phyloP scores from a whole-genome alignment of 768 basidiomycete genomes.

The Amanita jacksonii region DNA sequence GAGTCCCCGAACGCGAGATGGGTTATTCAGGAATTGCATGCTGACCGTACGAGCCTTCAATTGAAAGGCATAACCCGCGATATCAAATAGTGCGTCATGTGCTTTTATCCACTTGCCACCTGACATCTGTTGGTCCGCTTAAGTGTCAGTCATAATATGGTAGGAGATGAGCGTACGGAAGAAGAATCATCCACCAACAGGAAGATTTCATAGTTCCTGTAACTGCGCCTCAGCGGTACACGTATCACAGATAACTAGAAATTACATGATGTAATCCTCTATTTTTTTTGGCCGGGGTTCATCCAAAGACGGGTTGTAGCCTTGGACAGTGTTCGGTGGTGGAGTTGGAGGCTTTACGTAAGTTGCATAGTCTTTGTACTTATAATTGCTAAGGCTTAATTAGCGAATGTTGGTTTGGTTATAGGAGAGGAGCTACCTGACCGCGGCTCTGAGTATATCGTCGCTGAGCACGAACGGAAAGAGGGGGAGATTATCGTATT shows the following conservation, averaged over 20 bases:
- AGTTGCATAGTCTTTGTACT: no score
- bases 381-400: no score
- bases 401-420: no score
- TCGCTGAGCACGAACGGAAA: no score
- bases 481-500: no score
- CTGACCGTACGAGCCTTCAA: conserved; percentile 18
- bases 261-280: conserved; percentile 17
- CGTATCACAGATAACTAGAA: no score
- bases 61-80: conserved; percentile 20
- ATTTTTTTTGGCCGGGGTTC: conserved; percentile 17
- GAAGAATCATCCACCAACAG: conserved; percentile 24
- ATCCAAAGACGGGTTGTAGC: conserved; percentile 19
- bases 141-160: neutral
- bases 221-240: no score
- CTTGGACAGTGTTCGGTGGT: conserved; percentile 11
- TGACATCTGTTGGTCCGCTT: conserved; percentile 13
- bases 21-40: conserved; percentile 19
- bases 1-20: neutral
- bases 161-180: conserved; percentile 13
- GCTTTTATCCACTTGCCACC: conserved; percentile 18
- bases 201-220: conserved; percentile 20
- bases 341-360: conserved; percentile 16
- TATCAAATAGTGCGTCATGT: conserved; percentile 18
- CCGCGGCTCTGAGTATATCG: no score
- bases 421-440: no score